Base-by-base conservation (phyloP, 495 filamentous ascomycete genomes). In the Emericellopsis terricola region DNA sequence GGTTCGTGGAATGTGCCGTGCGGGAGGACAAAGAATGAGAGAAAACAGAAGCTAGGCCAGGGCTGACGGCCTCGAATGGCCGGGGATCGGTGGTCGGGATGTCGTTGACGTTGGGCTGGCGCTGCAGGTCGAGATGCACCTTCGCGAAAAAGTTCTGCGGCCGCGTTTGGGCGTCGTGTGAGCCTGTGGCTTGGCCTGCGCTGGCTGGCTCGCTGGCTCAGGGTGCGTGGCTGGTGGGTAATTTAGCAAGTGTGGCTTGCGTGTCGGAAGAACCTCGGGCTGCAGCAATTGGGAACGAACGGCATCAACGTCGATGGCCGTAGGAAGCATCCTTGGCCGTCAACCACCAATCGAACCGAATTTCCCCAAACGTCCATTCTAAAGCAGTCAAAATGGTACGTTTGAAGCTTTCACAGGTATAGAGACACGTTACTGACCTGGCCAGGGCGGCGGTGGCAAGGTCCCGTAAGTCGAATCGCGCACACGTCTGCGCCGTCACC, bases 381-480 rank as follows among this genome's bases (percentile, higher is more conserved):
- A 24, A 32, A 19, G 26, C 27, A 8, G 13, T 48, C 48, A 56
- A 33, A 44, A 56, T 56, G 52, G 52, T 53, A 43, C 15, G 44
- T 34, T n/a, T 18, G 38, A 31, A 37, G 34, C 36, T 29, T n/a
- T 31, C 16, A 29, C 21, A 5, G 18, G 11, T 4, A 19, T 8
- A 16, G 15, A 23, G 19, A 19, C 7, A 17, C 2, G 3, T 32
- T 42, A 31, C 60, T 72, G 57, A 72, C 46, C 38, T 31, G 6
- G 15, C 3, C 26, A 77, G 70, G 71, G 73, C 49, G 76, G 71
- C 57, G 84, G 84, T 60, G 75, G 69, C 59, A 84, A 81, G 64
- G 78, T 96, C 54, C 79, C 83, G 87, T 96, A 72, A 58, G 81
- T 65, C 33, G 29, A 41, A 41, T 11, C 27, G 36, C 19, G n/a